A percentile compares a stretch with the other conserved stretches of the same genome.
These are phyloP conservation scores for Agaricus subrufescens DNA, from an alignment of 768 basidiomycete genomes.

Conservation along the genomic window DNA sequence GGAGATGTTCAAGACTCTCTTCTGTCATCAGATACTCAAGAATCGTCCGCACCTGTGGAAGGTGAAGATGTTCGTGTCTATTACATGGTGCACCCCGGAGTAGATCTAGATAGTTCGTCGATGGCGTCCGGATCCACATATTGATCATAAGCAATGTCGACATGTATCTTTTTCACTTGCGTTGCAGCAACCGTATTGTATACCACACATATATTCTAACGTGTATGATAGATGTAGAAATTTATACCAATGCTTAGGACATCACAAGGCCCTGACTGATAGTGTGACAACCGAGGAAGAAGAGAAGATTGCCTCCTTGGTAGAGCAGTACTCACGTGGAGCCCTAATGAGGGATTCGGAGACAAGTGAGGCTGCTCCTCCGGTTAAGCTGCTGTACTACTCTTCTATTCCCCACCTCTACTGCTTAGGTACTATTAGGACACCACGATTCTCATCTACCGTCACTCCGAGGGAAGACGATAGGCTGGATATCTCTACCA, in stretches of 20 bases:
- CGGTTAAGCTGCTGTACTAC: neutral
- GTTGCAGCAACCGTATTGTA: slow-evolving; percentile 14
- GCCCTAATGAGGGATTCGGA: neutral
- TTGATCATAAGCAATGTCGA: slow-evolving; percentile 6
- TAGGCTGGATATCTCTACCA: neutral
- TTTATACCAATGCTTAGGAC: slow-evolving; percentile 7
- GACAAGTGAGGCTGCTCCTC: neutral
- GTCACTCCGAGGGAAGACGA: neutral
- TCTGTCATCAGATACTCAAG: slow-evolving; percentile 54
- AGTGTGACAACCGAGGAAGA: slow-evolving; percentile 1
- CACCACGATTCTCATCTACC: neutral
- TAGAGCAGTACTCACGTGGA: slow-evolving; percentile 7
- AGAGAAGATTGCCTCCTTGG: slow-evolving; percentile 5
- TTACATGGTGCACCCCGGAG: slow-evolving; percentile 89
- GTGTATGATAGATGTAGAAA: slow-evolving; percentile 13
- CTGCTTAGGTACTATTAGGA: neutral
- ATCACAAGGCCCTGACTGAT: neutral
- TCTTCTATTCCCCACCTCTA: neutral
- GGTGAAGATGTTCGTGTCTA: slow-evolving; percentile 65
- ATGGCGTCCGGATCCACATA: slow-evolving; percentile 27
- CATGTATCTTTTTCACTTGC: slow-evolving; percentile 9
- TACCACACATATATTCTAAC: slow-evolving; percentile 4
- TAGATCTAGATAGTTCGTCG: slow-evolving; percentile 64
- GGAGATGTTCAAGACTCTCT: slow-evolving; percentile 83
- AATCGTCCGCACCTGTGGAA: slow-evolving; percentile 42